phyloP scores from a whole-genome alignment of 768 basidiomycete species.

The Gymnopilus dilepis region DNA sequence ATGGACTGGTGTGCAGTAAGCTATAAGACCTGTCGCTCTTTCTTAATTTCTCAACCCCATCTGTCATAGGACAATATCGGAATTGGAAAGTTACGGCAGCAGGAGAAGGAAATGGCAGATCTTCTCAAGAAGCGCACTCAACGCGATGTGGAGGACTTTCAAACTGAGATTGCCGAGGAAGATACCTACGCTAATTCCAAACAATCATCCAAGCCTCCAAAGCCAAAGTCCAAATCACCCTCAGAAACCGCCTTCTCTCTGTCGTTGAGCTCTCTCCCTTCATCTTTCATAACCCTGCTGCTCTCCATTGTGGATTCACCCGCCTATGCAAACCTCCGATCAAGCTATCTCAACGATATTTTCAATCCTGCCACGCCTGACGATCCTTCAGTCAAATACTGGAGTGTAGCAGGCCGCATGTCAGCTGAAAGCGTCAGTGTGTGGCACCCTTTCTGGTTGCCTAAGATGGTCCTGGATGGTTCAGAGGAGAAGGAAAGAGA shows the following conservation, averaged over 20 bases:
- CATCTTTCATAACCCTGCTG: conserved; percentile 86
- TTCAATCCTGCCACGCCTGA: conserved; percentile 88
- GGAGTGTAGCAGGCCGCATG: conserved; percentile 85
- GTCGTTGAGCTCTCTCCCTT: conserved; percentile 71
- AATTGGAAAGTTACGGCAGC: conserved; percentile 69
- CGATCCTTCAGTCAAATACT: conserved; percentile 86
- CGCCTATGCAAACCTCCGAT: conserved; percentile 93
- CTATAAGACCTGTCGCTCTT: conserved; percentile 18
- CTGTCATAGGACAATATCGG: conserved; percentile 83
- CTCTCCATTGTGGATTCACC: conserved; percentile 93
- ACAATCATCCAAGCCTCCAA: not conserved
- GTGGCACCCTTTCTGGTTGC: conserved; percentile 97
- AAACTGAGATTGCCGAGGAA: conserved; percentile 13
- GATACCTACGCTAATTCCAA: conserved; percentile 10
- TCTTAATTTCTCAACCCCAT: not conserved
- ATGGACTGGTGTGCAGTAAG: conserved; percentile 98
- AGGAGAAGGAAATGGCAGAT: conserved; percentile 39
- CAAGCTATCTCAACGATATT: conserved; percentile 73
- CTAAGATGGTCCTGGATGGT: conserved; percentile 92
- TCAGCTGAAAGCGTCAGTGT: conserved; percentile 56
- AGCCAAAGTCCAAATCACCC: conserved; percentile 35
- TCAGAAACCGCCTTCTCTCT: conserved; percentile 41
- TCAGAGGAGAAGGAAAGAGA: conserved; percentile 68
- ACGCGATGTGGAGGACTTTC: conserved; percentile 12
- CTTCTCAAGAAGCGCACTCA: conserved; percentile 13